A percentile compares a stretch with the other conserved stretches of the same genome.
Evolutionary conservation across 306 rosid genomes (phyloP).

Genomic region (Calophaca sinica): DNA sequence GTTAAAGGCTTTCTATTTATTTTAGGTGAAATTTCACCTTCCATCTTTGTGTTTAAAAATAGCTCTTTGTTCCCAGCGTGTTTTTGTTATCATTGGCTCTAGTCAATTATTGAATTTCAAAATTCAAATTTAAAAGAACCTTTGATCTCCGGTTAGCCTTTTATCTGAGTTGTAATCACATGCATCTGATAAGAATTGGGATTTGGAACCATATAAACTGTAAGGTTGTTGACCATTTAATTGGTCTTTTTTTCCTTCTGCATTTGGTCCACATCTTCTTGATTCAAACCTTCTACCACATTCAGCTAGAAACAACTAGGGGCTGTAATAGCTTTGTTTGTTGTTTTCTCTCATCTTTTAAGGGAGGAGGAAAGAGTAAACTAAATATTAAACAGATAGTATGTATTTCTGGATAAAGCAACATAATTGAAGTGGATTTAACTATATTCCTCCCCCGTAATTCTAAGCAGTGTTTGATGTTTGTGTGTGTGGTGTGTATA

Average conservation of each 20-base stretch:
- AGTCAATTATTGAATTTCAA: slow-evolving; percentile 15
- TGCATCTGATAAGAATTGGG: slow-evolving; percentile 30
- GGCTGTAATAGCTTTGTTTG: slow-evolving; percentile 15
- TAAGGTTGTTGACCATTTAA: slow-evolving; percentile 18
- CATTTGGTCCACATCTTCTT: not conserved
- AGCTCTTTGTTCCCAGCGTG: not conserved
- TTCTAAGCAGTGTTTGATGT: not conserved
- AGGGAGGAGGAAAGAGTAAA: slow-evolving; percentile 30
- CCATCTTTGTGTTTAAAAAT: slow-evolving; percentile 22
- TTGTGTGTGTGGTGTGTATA: no score
- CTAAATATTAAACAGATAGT: slow-evolving; percentile 29
- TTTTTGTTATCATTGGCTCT: slow-evolving; percentile 32
- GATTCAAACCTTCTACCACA: not conserved
- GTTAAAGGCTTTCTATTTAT: slow-evolving; percentile 24
- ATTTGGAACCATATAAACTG: not conserved
- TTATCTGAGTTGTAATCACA: slow-evolving; percentile 3
- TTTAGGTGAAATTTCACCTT: slow-evolving; percentile 20
- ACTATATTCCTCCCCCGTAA: not conserved
- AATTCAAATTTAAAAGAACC: slow-evolving; percentile 23
- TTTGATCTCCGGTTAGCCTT: slow-evolving; percentile 5
- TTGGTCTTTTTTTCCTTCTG: slow-evolving; percentile 1
- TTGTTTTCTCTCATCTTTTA: slow-evolving; percentile 25
- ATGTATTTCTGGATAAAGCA: slow-evolving; percentile 6
- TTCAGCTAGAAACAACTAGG: slow-evolving; percentile 16
- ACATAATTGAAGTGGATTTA: slow-evolving; percentile 25